Percentiles rank a stretch among this genome's conserved stretches.
Conservation (phyloP, 192 early-diverging fungal species). For the Coemansia sp. region DNA sequence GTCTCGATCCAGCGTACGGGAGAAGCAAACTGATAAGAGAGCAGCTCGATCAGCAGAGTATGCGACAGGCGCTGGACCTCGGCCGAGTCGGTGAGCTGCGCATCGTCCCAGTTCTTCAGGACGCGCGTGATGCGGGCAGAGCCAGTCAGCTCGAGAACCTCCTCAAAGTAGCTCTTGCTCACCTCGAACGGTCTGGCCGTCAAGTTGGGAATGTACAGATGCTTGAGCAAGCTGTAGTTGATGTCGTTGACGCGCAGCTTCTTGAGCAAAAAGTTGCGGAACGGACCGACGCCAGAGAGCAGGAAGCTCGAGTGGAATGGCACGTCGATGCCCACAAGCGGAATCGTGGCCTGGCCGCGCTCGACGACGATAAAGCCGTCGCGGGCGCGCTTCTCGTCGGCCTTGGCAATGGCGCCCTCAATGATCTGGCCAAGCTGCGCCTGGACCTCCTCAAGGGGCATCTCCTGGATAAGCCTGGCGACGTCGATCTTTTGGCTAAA, state of each 20-base stretch:
- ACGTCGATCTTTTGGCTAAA: conserved; percentile 85
- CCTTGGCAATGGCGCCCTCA: conserved; percentile 63
- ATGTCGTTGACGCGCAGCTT: conserved; percentile 79
- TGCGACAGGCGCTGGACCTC: conserved; percentile 66
- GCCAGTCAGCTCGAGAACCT: conserved; percentile 67
- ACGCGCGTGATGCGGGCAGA: conserved; percentile 77
- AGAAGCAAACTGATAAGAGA: conserved; percentile 94
- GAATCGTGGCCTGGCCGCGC: conserved; percentile 74
- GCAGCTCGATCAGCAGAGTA: conserved; percentile 82
- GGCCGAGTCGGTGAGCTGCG: conserved; percentile 67
- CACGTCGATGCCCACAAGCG: conserved; percentile 88
- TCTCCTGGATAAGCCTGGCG: conserved; percentile 76
- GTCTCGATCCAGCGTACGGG: conserved; percentile 97
- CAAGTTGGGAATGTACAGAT: conserved; percentile 96
- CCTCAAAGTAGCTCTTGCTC: conserved; percentile 74
- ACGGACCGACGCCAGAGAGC: conserved; percentile 78
- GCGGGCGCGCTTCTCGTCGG: conserved; percentile 7
- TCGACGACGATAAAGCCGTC: conserved; percentile 62
- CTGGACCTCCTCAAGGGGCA: conserved; percentile 81
- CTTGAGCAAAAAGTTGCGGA: conserved; percentile 83
- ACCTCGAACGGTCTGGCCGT: conserved; percentile 80
- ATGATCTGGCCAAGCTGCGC: conserved; percentile 76
- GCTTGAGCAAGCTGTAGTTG: conserved; percentile 65
- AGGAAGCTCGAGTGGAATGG: conserved; percentile 96
- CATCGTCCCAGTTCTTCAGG: conserved; percentile 76